These are phyloP conservation scores for Trichoderma gracile DNA, from an alignment of 2,329 filamentous ascomycete species.

Conservation along the genomic window DNA sequence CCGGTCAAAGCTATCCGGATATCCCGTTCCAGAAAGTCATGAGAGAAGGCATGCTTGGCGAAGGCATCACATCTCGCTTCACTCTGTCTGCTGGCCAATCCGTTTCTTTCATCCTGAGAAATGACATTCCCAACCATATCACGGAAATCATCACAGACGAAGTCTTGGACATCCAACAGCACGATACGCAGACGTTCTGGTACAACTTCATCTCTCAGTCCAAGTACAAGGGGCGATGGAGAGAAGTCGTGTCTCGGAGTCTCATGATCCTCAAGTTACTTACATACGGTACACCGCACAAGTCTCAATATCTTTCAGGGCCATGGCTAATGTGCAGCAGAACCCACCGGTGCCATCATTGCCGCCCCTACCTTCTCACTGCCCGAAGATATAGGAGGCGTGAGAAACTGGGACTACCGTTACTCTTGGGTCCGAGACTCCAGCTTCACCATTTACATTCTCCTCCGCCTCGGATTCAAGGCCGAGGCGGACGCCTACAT, in stretches of 20 bases:
- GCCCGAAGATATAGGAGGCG: slow-evolving; percentile 71
- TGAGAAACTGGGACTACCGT: slow-evolving; percentile 70
- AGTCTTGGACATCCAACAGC: slow-evolving; percentile 63
- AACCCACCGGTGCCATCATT: slow-evolving; percentile 75
- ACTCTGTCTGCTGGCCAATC: slow-evolving; percentile 65
- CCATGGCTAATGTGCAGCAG: slow-evolving; percentile 36
- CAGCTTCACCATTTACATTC: slow-evolving; percentile 75
- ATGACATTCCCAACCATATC: slow-evolving; percentile 59
- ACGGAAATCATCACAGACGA: slow-evolving; percentile 59
- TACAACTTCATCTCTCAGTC: slow-evolving; percentile 71
- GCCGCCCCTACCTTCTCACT: slow-evolving; percentile 77
- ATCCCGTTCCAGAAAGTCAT: slow-evolving; percentile 58
- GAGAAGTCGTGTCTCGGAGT: slow-evolving; percentile 69
- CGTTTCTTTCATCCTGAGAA: slow-evolving; percentile 68
- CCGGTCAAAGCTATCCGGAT: slow-evolving; percentile 47
- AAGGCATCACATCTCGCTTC: slow-evolving; percentile 63
- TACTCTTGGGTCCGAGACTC: slow-evolving; percentile 78
- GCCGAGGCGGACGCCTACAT: slow-evolving; percentile 78
- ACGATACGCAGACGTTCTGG: slow-evolving; percentile 72
- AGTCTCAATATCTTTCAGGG: background rate
- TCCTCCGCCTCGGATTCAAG: slow-evolving; percentile 73
- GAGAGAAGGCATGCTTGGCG: slow-evolving; percentile 55
- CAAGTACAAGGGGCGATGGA: slow-evolving; percentile 70
- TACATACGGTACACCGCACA: slow-evolving; percentile 54
- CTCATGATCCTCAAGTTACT: slow-evolving; percentile 74